Evolutionary conservation across 2,329 filamentous ascomycete species (phyloP).

Genomic region (Scopulariopsis brevicaulis): DNA sequence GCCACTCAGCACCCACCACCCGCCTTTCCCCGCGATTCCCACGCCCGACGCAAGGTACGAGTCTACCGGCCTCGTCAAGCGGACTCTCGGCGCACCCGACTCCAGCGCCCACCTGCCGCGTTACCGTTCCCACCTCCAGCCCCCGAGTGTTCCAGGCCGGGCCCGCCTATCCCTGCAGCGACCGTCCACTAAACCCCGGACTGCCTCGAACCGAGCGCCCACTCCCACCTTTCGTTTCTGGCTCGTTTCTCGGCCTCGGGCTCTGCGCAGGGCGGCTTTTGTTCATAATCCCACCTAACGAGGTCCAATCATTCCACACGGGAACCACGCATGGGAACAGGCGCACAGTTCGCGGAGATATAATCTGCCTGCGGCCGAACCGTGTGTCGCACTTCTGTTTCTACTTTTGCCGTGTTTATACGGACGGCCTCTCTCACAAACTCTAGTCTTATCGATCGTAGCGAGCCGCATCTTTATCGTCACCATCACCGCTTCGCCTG

Average conservation of each 20-base stretch:
- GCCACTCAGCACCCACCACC: background rate
- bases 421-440: background rate
- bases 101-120: background rate
- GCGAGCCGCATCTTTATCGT: background rate
- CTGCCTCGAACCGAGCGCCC: background rate
- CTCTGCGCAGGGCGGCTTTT: too few species aligned
- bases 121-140: background rate
- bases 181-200: background rate
- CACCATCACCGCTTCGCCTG: background rate
- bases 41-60: background rate
- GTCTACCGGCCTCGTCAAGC: too few species aligned
- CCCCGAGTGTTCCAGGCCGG: background rate
- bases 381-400: background rate
- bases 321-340: background rate
- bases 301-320: background rate
- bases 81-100: too few species aligned
- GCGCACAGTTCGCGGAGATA: background rate
- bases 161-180: background rate
- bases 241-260: too few species aligned
- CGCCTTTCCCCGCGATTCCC: background rate
- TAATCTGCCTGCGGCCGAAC: background rate
- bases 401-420: background rate
- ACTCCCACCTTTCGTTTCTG: too few species aligned
- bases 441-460: background rate
- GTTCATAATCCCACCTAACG: too few species aligned